phyloP scores from a whole-genome alignment of 441 rosid species.

The Aquilaria agallochum region DNA sequence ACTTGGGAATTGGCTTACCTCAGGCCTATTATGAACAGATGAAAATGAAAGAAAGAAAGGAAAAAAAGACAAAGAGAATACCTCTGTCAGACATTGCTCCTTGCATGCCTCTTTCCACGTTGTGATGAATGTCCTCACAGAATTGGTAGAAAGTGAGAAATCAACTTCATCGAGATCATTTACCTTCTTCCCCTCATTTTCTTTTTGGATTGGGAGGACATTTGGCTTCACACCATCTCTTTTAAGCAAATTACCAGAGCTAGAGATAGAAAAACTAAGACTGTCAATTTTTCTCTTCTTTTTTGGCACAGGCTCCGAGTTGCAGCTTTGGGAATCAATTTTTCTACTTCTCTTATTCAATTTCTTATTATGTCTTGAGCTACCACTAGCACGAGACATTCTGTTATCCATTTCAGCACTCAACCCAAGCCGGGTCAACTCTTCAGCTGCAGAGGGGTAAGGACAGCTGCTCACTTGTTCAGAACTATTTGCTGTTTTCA shows the following conservation, averaged over 20 bases:
- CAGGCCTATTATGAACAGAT: too few species aligned
- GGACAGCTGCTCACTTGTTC: constrained; percentile 75
- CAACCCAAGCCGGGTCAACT: constrained; percentile 76
- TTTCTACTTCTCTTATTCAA: constrained; percentile 25
- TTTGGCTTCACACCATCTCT: constrained; percentile 23
- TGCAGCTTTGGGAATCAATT: too few species aligned
- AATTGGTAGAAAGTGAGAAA: constrained; percentile 42
- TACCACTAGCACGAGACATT: constrained; percentile 23
- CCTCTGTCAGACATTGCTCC: constrained; percentile 52
- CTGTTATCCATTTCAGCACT: constrained; percentile 33
- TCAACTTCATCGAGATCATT: constrained; percentile 30
- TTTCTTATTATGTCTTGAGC: constrained; percentile 18
- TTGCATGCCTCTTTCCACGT: constrained; percentile 87
- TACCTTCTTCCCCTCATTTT: constrained; percentile 22
- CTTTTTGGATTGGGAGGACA: constrained; percentile 22
- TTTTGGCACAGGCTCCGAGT: not conserved
- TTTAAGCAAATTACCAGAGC: constrained; percentile 37
- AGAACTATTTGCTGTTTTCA: constrained; percentile 27
- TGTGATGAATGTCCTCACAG: constrained; percentile 59
- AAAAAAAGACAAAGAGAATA: constrained; percentile 12
- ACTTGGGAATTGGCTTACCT: too few species aligned
- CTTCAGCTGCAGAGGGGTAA: constrained; percentile 93
- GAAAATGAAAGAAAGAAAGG: not conserved
- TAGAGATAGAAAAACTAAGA: constrained; percentile 26
- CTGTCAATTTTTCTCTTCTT: constrained; percentile 56